Evolutionary conservation across 805 yeast genomes (phyloP).

Genomic region (Wickerhamomyces silvicola): DNA sequence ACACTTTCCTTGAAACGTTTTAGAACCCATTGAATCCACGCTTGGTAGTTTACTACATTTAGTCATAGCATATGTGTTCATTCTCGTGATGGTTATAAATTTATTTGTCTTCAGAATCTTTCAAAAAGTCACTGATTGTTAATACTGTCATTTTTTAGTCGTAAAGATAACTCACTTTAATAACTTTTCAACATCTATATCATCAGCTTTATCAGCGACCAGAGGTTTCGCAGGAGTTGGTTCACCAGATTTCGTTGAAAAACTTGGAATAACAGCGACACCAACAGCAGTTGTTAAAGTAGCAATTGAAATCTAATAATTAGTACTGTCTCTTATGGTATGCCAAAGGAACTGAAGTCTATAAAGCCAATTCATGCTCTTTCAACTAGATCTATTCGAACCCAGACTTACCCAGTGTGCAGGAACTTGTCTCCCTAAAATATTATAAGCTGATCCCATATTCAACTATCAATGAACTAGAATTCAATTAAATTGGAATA

Average conservation of each 20-base stretch:
- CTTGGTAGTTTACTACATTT: too few relatives aligned
- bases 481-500: neutral
- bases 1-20: too few relatives aligned
- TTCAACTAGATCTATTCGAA: neutral
- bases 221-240: constrained; percentile 19
- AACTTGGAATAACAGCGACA: constrained; percentile 22
- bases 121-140: constrained; percentile 24
- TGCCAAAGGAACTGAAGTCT: constrained; percentile 3
- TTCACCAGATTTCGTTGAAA: constrained; percentile 16
- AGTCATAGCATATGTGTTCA: too few relatives aligned
- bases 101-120: constrained; percentile 23
- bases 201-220: constrained; percentile 21
- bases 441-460: constrained; percentile 24
- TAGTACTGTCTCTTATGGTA: neutral
- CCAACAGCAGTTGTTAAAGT: constrained; percentile 27
- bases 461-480: neutral
- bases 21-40: too few relatives aligned
- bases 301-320: constrained; percentile 25
- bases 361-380: neutral
- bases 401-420: constrained; percentile 23
- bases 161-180: constrained; percentile 17
- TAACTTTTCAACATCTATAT: constrained; percentile 28
- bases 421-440: constrained; percentile 23
- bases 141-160: constrained; percentile 3
- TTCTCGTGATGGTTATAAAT: too few relatives aligned